These are phyloP conservation scores for Kwoniella shivajii DNA, from an alignment of 1,284 basidiomycete species.

Conservation along the genomic window DNA sequence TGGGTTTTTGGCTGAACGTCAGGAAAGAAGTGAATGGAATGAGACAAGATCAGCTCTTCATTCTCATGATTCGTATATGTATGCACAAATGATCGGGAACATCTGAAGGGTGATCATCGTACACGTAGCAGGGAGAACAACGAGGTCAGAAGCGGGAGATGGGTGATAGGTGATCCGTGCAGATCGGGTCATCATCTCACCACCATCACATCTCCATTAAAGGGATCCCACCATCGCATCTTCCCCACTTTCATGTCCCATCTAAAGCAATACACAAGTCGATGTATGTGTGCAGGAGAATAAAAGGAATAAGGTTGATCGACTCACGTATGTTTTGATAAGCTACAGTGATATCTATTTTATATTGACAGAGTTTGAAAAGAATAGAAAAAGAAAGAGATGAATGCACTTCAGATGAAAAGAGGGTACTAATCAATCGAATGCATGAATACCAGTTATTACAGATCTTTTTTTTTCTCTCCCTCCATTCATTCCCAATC, in stretches of 20 bases:
- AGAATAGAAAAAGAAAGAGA: not conserved
- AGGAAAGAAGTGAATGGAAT: not conserved
- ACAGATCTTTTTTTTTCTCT: too few species aligned
- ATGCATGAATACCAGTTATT: too few species aligned
- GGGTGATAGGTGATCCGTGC: too few species aligned
- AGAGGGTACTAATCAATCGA: not conserved
- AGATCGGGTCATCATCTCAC: not conserved
- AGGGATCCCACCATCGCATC: not conserved
- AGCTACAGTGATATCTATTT: conserved; percentile 1
- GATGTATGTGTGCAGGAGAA: not conserved
- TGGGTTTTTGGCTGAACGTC: not conserved
- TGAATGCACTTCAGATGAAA: too few species aligned
- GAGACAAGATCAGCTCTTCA: not conserved
- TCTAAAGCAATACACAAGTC: not conserved
- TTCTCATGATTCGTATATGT: not conserved
- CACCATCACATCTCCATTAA: not conserved
- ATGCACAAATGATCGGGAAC: too few species aligned
- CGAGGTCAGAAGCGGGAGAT: too few species aligned
- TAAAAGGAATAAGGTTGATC: too few species aligned
- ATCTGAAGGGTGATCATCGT: too few species aligned
- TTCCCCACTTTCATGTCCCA: not conserved
- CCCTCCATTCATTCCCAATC: too few species aligned
- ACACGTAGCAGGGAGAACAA: too few species aligned
- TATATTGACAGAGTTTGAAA: not conserved
- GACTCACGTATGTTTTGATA: not conserved